A percentile compares a stretch with the other conserved stretches of the same genome.
phyloP scores from a whole-genome alignment of 768 basidiomycete genomes.

The Mycena capillaripes region DNA sequence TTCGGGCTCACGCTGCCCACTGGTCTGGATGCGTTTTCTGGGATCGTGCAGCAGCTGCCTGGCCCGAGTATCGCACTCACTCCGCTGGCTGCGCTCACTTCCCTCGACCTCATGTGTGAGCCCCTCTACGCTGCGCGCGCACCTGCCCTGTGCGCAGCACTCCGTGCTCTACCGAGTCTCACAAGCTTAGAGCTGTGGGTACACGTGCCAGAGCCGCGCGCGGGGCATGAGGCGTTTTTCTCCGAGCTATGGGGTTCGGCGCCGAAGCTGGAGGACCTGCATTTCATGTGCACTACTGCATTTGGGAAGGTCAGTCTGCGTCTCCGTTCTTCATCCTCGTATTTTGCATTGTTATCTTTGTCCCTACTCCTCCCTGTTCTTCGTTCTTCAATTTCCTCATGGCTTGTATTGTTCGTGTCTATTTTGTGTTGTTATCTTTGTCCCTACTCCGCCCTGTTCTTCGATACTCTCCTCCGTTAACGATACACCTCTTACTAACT shows the following conservation, averaged over 20 bases:
- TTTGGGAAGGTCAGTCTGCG: constrained; percentile 58
- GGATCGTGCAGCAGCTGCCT: constrained; percentile 62
- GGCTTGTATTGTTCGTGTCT: no score
- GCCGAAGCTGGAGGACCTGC: constrained; percentile 59
- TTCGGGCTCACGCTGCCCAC: constrained; percentile 49
- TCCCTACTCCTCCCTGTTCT: no score
- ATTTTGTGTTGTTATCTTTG: no score
- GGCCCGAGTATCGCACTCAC: no score
- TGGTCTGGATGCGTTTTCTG: constrained; percentile 57
- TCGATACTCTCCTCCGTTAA: no score
- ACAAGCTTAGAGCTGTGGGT: constrained; percentile 63
- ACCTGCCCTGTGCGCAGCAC: constrained; percentile 47
- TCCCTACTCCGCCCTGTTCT: no score
- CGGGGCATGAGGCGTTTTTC: constrained; percentile 53
- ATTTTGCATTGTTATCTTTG: no score
- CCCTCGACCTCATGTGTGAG: constrained; percentile 64
- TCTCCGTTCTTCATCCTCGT: no score
- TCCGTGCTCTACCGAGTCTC: constrained; percentile 53
- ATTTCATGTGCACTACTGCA: constrained; percentile 66
- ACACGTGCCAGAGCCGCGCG: constrained; percentile 52
- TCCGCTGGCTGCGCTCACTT: constrained; percentile 52
- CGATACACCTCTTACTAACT: background rate
- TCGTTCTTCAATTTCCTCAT: no score
- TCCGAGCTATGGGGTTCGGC: constrained; percentile 50
- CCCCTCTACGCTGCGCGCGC: constrained; percentile 58